These are phyloP conservation scores for Saccharum spontaneum DNA, from an alignment of 176 grass and related monocot species.

Conservation along the genomic window DNA sequence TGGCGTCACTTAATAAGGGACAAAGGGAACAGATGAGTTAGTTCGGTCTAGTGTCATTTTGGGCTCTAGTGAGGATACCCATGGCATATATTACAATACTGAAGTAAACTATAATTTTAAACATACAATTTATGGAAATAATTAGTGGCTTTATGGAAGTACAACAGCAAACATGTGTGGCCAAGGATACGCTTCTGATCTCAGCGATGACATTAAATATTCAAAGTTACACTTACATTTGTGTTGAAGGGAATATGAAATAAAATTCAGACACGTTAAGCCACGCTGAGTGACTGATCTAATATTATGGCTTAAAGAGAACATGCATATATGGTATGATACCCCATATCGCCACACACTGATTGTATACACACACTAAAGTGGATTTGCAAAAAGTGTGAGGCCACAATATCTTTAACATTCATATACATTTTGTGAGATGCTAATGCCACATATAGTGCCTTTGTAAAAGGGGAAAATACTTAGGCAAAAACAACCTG, in stretches of 20 bases:
- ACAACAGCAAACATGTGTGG: too few relatives aligned
- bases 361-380: not conserved
- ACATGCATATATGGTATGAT: not conserved
- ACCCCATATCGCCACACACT: not conserved
- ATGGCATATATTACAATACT: not conserved
- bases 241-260: not conserved
- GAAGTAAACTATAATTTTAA: not conserved
- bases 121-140: not conserved
- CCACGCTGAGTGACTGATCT: not conserved
- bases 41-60: too few relatives aligned
- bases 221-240: too few relatives aligned
- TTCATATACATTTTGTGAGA: not conserved
- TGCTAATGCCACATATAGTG: not conserved
- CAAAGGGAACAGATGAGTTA: too few relatives aligned
- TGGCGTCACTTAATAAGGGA: too few relatives aligned
- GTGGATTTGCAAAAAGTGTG: not conserved
- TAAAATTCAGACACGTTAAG: not conserved
- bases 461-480: not conserved
- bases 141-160: not conserved
- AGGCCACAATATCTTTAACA: conserved; percentile 12
- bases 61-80: too few relatives aligned
- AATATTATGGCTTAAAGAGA: not conserved
- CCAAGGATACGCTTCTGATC: not conserved
- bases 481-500: not conserved
- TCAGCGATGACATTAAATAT: not conserved